Percentiles rank a stretch among this genome's conserved stretches.
phyloP scores from a whole-genome alignment of 2,329 filamentous ascomycete species.

The Cercospora sp. region DNA sequence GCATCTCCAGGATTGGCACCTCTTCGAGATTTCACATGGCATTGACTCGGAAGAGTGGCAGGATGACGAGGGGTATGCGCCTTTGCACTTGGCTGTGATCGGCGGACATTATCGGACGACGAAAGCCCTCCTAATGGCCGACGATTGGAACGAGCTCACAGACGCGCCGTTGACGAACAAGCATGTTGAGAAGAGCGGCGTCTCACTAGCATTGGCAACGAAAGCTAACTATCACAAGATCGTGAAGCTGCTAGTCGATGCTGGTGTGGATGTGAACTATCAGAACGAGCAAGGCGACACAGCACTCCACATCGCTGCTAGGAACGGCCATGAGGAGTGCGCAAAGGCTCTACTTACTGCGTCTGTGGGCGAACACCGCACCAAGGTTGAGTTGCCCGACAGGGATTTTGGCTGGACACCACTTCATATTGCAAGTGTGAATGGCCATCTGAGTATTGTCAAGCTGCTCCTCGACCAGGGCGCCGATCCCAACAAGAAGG shows the following conservation, averaged over 20 bases:
- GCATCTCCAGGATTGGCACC: constrained; percentile 83
- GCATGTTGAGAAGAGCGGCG: constrained; percentile 76
- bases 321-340: constrained; percentile 81
- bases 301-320: constrained; percentile 85
- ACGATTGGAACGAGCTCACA: constrained; percentile 38
- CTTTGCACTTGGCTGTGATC: constrained; percentile 87
- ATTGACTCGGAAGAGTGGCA: constrained; percentile 90
- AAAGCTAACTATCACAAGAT: constrained; percentile 84
- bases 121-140: constrained; percentile 71
- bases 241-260: constrained; percentile 82
- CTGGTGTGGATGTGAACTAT: constrained; percentile 90
- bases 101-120: constrained; percentile 88
- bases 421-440: constrained; percentile 88
- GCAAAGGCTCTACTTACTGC: constrained; percentile 68
- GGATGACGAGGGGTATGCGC: constrained; percentile 86
- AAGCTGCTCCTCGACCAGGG: constrained; percentile 76
- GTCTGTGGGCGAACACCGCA: constrained; percentile 68
- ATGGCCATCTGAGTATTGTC: constrained; percentile 75
- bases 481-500: constrained; percentile 70
- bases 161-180: constrained; percentile 62
- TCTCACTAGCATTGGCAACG: constrained; percentile 82
- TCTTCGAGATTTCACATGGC: constrained; percentile 79
- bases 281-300: constrained; percentile 88
- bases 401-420: constrained; percentile 91
- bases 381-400: constrained; percentile 74